Evolutionary conservation across 2,329 filamentous ascomycete species (phyloP), one percentile per base, ranked within the genome.

Genomic region (Fusarium austroafricanum): DNA sequence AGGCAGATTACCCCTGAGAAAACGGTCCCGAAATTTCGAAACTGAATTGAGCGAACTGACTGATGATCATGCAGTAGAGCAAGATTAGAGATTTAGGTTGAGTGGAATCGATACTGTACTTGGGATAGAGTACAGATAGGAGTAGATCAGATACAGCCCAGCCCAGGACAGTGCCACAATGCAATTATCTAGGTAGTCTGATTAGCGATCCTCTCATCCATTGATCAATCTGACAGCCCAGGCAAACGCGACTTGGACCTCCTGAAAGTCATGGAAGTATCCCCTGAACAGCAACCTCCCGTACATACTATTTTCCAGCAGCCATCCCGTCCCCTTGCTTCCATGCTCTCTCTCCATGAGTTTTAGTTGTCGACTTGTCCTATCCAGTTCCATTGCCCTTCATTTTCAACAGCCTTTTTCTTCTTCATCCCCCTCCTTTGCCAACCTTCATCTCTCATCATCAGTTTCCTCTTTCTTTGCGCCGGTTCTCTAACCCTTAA

Each of bases 241-340:
- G 42, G 61, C 62, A 61, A 66, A 52, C 55, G 56, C 63, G 50
- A 56, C 52, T 45, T 40, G 21, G 42, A 61, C 65, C 65, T 69
- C 61, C 65, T 69, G 65, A 68, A 59, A 45, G 59, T 20, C 42
- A 31, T 31, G 29, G 29, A n/a, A 35, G 33, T 35, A 31, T 68
- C 66, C 66, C 66, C 66, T 69, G 66, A 69, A 51, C 14, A 15
- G 51, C 20, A 46, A 47, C 52, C 47, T 42, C 50, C 37, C 59
- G 65, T 68, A 65, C 64, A 66, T 68, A 68, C 65, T 68, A 66
- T 68, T 68, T 68, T 68, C 65, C 65, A 56, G 65, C 37, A 65
- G 43, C 61, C 55, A 33, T 33, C 31, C 14, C 7, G 10, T 58
- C 43, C 64, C 58, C 65, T 65, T 67, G 51, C 44, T 56, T 31